Conservation (phyloP, 306 rosid genomes). For the Lotus japonicus region DNA sequence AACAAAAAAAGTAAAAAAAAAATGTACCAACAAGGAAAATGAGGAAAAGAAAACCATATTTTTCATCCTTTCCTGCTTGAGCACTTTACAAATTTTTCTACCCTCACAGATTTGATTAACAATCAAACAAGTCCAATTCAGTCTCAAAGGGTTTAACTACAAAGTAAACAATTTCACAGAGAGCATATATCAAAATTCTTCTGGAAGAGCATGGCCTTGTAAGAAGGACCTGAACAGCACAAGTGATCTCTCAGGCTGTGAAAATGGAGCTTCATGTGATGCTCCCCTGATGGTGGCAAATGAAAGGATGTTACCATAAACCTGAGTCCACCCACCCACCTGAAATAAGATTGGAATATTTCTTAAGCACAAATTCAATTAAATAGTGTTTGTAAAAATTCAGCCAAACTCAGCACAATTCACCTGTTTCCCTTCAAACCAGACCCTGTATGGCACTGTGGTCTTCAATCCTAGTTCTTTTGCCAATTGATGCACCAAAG, state of each 20-base stretch:
- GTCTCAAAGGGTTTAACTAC: conserved; percentile 6
- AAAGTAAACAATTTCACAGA: conserved; percentile 9
- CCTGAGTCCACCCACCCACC: conserved; percentile 99
- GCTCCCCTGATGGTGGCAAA: conserved; percentile 97
- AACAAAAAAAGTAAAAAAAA: background rate
- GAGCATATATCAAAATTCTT: conserved; percentile 39
- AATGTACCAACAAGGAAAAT: background rate
- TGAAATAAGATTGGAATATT: conserved; percentile 4
- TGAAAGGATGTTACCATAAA: conserved; percentile 74
- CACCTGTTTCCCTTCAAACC: conserved; percentile 91
- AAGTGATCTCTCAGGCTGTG: conserved; percentile 90
- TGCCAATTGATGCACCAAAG: conserved; percentile 61
- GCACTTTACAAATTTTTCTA: conserved; percentile 22
- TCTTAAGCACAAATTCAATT: background rate
- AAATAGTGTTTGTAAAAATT: background rate
- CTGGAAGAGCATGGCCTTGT: conserved; percentile 59
- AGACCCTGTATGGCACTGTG: conserved; percentile 82
- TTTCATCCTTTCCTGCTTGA: background rate
- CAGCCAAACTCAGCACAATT: conserved; percentile 3
- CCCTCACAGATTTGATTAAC: background rate
- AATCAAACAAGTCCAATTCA: conserved; percentile 2
- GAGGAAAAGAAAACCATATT: background rate
- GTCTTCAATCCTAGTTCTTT: conserved; percentile 53
- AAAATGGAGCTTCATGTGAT: conserved; percentile 96
- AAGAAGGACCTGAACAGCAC: conserved; percentile 79